Evolutionary conservation across 208 protist species (phyloP).

Genomic region (Angomonas deanei): DNA sequence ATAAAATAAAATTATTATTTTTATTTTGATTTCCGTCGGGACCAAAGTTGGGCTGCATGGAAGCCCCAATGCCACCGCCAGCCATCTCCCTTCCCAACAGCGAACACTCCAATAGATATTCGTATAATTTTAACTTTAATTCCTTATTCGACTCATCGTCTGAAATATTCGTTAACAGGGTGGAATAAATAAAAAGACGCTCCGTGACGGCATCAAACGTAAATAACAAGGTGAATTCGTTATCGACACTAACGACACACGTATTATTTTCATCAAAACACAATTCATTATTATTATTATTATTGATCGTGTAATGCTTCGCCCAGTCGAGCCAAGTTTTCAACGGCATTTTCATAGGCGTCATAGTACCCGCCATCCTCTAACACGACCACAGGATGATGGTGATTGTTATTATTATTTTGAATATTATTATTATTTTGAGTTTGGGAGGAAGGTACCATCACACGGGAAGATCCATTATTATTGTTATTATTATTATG

Average conservation of each 20-base stretch:
- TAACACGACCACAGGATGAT: constrained; percentile 6
- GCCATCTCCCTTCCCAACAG: constrained; percentile 65
- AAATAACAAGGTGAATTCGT: constrained; percentile 57
- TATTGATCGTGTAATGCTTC: constrained; percentile 42
- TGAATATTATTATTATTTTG: too few relatives aligned
- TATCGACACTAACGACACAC: constrained; percentile 61
- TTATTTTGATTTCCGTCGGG: constrained; percentile 9
- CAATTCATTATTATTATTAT: constrained; percentile 10
- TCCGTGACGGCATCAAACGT: constrained; percentile 66
- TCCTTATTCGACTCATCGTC: constrained; percentile 6
- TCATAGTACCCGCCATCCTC: constrained; percentile 33
- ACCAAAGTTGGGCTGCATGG: constrained; percentile 60
- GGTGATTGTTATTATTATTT: too few relatives aligned
- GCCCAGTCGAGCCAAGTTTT: constrained; percentile 53
- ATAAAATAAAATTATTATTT: constrained; percentile 57
- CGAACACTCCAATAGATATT: constrained; percentile 65
- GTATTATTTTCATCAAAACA: constrained; percentile 62
- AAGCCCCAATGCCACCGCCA: constrained; percentile 62
- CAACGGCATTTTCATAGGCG: constrained; percentile 45
- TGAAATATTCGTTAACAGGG: constrained; percentile 51
- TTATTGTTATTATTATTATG: too few relatives aligned
- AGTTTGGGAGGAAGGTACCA: too few relatives aligned
- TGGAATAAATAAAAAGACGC: constrained; percentile 68
- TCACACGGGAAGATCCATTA: too few relatives aligned
- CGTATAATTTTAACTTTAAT: constrained; percentile 43